Conservation (phyloP, 2,329 filamentous ascomycete genomes). For the Ophiostoma himal-ulmi region DNA sequence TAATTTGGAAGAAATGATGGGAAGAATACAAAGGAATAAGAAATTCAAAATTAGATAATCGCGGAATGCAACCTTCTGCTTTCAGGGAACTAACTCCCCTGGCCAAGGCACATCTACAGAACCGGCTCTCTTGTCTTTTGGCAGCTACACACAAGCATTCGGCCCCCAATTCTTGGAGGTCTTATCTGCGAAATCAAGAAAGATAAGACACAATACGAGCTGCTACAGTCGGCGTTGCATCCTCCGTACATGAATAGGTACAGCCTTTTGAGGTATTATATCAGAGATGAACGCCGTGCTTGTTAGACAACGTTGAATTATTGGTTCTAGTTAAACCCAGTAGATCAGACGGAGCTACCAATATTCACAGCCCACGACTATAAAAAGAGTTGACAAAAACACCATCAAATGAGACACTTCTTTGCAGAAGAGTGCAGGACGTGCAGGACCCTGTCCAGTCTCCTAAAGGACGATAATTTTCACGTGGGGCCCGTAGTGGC, state of each 20-base stretch:
- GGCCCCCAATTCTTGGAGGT: neutral
- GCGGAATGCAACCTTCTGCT: slow-evolving; percentile 8
- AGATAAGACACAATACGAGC: neutral
- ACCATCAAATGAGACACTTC: slow-evolving; percentile 7
- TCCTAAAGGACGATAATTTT: neutral
- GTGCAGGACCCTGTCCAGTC: slow-evolving; percentile 1
- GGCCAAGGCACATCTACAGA: slow-evolving; percentile 2
- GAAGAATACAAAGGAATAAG: neutral
- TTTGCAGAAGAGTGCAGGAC: neutral
- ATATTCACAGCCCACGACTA: neutral
- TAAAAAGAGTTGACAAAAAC: neutral
- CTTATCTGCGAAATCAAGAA: slow-evolving; percentile 9
- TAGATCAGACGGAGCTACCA: neutral
- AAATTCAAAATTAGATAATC: neutral
- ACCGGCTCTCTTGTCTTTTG: neutral
- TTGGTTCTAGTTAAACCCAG: neutral
- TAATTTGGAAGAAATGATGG: neutral
- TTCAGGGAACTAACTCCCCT: slow-evolving; percentile 9
- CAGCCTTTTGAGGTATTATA: neutral
- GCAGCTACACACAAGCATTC: neutral
- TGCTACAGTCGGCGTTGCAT: neutral
- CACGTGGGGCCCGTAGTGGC: neutral
- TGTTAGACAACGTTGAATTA: neutral
- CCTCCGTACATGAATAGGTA: neutral
- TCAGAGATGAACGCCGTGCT: neutral